Evolutionary conservation across 352 stramenopile genomes (phyloP).

Genomic region (Pythium pyrilobum): DNA sequence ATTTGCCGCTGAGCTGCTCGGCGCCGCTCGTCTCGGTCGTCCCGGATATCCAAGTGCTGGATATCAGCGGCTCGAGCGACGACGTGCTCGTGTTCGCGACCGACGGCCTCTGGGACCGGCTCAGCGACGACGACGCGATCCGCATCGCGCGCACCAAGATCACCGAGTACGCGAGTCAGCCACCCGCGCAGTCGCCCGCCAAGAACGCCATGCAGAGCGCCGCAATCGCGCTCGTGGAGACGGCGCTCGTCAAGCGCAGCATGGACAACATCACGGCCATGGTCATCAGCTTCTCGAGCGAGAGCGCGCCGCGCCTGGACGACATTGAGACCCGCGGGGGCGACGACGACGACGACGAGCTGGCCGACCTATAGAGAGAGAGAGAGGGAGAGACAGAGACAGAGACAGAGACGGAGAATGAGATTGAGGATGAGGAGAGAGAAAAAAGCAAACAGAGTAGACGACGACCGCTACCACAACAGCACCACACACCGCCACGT

Average conservation of each 20-base stretch:
- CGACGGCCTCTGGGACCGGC: constrained; percentile 74
- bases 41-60: constrained; percentile 62
- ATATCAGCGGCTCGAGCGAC: constrained; percentile 39
- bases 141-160: constrained; percentile 52
- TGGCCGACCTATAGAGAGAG: too few species aligned
- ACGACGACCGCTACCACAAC: too few species aligned
- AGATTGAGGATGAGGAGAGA: too few species aligned
- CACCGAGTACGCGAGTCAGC: constrained; percentile 25
- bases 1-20: constrained; percentile 50
- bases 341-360: too few species aligned
- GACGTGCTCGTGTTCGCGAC: constrained; percentile 73
- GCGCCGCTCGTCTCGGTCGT: constrained; percentile 64
- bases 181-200: constrained; percentile 13
- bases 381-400: too few species aligned
- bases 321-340: constrained; percentile 10
- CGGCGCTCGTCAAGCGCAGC: constrained; percentile 55
- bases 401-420: too few species aligned
- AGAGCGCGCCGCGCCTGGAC: neutral
- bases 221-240: constrained; percentile 60
- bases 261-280: constrained; percentile 85
- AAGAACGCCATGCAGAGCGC: constrained; percentile 48
- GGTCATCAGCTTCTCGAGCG: constrained; percentile 36
- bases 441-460: too few species aligned
- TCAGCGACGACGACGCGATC: constrained; percentile 63
- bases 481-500: neutral